phyloP scores from a whole-genome alignment of 148 eudicot species.

The Vaccinium darrowii region DNA sequence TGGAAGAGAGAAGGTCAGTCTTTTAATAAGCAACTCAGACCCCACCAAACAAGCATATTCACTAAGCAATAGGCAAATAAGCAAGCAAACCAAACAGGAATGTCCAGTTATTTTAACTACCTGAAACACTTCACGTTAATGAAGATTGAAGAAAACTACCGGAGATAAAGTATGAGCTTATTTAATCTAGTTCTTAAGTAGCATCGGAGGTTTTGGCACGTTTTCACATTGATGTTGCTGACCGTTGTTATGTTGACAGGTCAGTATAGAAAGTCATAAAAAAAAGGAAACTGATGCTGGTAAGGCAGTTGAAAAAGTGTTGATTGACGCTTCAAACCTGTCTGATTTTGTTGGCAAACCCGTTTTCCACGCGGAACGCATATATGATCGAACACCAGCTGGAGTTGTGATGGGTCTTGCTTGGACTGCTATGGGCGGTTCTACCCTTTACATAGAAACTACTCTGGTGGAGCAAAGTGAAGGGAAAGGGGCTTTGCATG shows the following conservation, averaged over 20 bases:
- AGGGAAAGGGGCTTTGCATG: slow-evolving; percentile 80
- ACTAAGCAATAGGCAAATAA: neutral
- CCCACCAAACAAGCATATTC: neutral
- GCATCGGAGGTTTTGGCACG: neutral
- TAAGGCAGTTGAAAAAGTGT: slow-evolving; percentile 50
- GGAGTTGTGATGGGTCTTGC: slow-evolving; percentile 99
- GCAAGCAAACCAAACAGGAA: neutral
- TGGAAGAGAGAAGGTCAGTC: neutral
- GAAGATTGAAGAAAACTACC: neutral
- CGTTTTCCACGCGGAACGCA: slow-evolving; percentile 96
- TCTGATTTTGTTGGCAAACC: slow-evolving; percentile 95
- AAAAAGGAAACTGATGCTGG: slow-evolving; percentile 31
- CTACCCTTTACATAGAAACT: slow-evolving; percentile 93
- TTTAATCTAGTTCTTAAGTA: slow-evolving; percentile 8
- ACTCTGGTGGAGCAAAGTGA: slow-evolving; percentile 74
- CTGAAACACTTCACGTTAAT: neutral
- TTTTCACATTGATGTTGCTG: neutral
- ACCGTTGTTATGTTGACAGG: slow-evolving; percentile 36
- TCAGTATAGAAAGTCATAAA: slow-evolving; percentile 34
- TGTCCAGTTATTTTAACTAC: neutral
- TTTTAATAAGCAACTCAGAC: neutral
- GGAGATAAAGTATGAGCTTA: neutral
- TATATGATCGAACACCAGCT: slow-evolving; percentile 77
- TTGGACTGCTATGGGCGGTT: slow-evolving; percentile 99
- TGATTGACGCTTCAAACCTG: slow-evolving; percentile 66